Percentiles rank a stretch among this genome's conserved stretches.
These are phyloP conservation scores for Prinsepia uniflora DNA, from an alignment of 306 rosid genomes.

Conservation along the genomic window DNA sequence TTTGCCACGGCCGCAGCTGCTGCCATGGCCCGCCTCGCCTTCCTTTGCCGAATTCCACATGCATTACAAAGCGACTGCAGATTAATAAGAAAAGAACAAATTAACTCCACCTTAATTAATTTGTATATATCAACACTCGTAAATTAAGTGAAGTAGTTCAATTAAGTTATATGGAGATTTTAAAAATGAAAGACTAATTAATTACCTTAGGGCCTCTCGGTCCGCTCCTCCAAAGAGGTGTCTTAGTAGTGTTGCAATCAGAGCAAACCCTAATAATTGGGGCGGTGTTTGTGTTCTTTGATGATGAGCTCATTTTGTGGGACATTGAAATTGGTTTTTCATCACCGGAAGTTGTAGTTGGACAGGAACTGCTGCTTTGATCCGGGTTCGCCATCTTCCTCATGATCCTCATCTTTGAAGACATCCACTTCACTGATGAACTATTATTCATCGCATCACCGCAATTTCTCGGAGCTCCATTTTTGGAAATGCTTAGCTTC, in stretches of 20 bases:
- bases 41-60: slow-evolving; percentile 93
- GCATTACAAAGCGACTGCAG: slow-evolving; percentile 89
- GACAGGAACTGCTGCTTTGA: slow-evolving; percentile 14
- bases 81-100: not conserved
- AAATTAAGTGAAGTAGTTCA: not conserved
- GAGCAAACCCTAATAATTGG: slow-evolving; percentile 77
- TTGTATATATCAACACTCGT: no score
- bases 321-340: not conserved
- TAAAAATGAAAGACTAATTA: slow-evolving; percentile 16
- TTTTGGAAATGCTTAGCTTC: slow-evolving; percentile 44
- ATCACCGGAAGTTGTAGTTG: not conserved
- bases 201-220: slow-evolving; percentile 98
- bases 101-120: not conserved
- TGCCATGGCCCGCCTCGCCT: slow-evolving; percentile 83
- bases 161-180: no score
- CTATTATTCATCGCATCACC: slow-evolving; percentile 18
- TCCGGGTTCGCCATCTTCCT: slow-evolving; percentile 50
- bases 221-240: slow-evolving; percentile 99
- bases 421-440: slow-evolving; percentile 60
- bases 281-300: slow-evolving; percentile 25
- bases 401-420: slow-evolving; percentile 80
- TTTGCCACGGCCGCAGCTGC: slow-evolving; percentile 55
- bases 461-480: slow-evolving; percentile 26
- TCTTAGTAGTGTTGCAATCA: slow-evolving; percentile 89
- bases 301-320: not conserved